These are phyloP conservation scores for Aureobasidium pullulans DNA, from an alignment of 2,329 filamentous ascomycete genomes.

Conservation along the genomic window DNA sequence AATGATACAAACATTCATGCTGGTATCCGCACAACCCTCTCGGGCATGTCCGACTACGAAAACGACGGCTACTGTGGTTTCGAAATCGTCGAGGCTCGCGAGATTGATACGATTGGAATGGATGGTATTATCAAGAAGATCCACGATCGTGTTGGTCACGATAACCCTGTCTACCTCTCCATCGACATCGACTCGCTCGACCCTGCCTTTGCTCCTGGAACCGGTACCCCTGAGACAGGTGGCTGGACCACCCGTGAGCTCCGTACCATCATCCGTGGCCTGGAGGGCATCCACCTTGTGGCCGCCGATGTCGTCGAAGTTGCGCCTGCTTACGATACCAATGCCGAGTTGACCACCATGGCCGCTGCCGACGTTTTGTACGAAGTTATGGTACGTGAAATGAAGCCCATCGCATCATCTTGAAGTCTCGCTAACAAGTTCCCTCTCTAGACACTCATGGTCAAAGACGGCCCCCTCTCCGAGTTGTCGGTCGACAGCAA, in stretches of 20 bases:
- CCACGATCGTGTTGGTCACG: constrained; percentile 58
- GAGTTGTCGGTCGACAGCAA: constrained; percentile 6
- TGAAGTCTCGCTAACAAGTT: neutral
- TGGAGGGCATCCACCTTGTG: constrained; percentile 63
- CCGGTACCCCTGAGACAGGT: constrained; percentile 68
- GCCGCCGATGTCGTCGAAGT: constrained; percentile 69
- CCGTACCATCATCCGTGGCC: constrained; percentile 60
- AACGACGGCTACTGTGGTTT: constrained; percentile 82
- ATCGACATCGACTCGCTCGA: constrained; percentile 87
- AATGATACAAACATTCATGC: constrained; percentile 86
- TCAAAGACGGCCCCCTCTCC: constrained; percentile 64
- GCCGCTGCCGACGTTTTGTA: constrained; percentile 61
- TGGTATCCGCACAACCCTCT: constrained; percentile 76
- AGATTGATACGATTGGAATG: constrained; percentile 61
- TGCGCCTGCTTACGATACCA: constrained; percentile 64
- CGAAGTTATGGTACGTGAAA: constrained; percentile 53
- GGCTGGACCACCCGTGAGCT: constrained; percentile 70
- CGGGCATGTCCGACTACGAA: constrained; percentile 71
- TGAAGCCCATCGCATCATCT: neutral
- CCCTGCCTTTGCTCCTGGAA: constrained; percentile 71
- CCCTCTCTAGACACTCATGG: constrained; percentile 55
- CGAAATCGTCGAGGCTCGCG: constrained; percentile 68
- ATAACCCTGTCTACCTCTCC: constrained; percentile 69
- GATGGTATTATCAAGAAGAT: constrained; percentile 75
- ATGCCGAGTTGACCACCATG: constrained; percentile 67